phyloP scores from a whole-genome alignment of 371 early-diverging fungal genomes.

The Mycotypha africana region DNA sequence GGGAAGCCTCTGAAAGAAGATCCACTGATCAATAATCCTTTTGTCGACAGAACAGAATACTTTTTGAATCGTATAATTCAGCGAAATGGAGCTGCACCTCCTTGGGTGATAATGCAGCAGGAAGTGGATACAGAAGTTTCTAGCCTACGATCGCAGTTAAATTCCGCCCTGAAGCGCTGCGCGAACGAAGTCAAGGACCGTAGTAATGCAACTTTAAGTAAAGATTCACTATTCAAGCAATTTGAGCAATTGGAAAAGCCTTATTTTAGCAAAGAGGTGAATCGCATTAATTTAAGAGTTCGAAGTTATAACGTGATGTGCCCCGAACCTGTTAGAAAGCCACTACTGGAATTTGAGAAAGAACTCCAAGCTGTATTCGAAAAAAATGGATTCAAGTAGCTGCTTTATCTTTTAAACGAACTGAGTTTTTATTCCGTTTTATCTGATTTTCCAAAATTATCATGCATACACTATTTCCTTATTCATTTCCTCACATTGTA shows the following conservation, averaged over 20 bases:
- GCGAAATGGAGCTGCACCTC: conserved; percentile 40
- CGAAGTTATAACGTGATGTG: conserved; percentile 35
- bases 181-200: neutral
- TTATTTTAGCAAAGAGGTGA: conserved; percentile 11
- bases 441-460: too few species aligned
- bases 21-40: conserved; percentile 33
- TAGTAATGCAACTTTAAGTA: neutral
- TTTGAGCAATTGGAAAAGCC: conserved; percentile 12
- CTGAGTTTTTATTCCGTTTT: neutral
- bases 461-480: too few species aligned
- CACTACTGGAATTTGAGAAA: conserved; percentile 12
- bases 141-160: conserved; percentile 21
- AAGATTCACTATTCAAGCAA: neutral
- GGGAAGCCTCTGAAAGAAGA: conserved; percentile 38
- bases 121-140: conserved; percentile 38
- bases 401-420: neutral
- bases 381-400: neutral
- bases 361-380: conserved; percentile 8
- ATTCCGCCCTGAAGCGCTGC: conserved; percentile 12
- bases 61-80: conserved; percentile 48
- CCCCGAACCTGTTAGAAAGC: conserved; percentile 22
- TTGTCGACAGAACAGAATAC: conserved; percentile 35
- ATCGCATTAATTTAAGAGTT: conserved; percentile 9
- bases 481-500: too few species aligned
- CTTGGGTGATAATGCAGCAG: conserved; percentile 46